phyloP scores from a whole-genome alignment of 2,329 filamentous ascomycete genomes.

The Calonectria multiphialidica region DNA sequence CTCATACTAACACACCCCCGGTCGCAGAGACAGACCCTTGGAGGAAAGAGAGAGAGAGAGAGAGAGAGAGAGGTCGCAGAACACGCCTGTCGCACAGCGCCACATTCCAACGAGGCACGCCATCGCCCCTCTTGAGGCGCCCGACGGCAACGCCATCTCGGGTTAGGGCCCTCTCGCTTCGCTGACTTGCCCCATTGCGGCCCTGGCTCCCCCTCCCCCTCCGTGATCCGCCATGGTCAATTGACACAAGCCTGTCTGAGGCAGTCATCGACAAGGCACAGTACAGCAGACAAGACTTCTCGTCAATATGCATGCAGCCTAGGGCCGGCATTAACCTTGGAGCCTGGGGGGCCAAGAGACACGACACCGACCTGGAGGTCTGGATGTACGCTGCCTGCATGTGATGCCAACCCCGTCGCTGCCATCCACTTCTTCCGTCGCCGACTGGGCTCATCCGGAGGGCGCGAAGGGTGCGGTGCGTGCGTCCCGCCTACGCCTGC shows the following conservation, averaged over 20 bases:
- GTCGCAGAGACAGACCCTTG: slow-evolving; percentile 6
- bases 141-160: slow-evolving; percentile 41
- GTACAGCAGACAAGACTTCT: slow-evolving; percentile 1
- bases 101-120: slow-evolving; percentile 40
- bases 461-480: neutral
- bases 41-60: neutral
- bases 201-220: neutral
- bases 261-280: slow-evolving; percentile 1
- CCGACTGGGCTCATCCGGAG: neutral
- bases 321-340: slow-evolving; percentile 21
- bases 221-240: slow-evolving; percentile 23
- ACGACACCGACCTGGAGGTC: neutral
- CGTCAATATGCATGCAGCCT: slow-evolving; percentile 9
- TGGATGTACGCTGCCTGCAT: slow-evolving; percentile 18
- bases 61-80: neutral
- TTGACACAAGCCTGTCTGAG: slow-evolving; percentile 17
- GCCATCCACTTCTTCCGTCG: neutral
- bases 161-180: slow-evolving; percentile 33
- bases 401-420: slow-evolving; percentile 22
- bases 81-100: slow-evolving; percentile 27
- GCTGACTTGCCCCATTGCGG: slow-evolving; percentile 22
- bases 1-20: slow-evolving; percentile 1
- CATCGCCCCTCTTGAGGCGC: slow-evolving; percentile 36
- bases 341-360: neutral
- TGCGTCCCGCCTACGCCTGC: slow-evolving; percentile 11